Evolutionary conservation across 1,284 basidiomycete genomes (phyloP).

Genomic region (Blastosporella zonata): DNA sequence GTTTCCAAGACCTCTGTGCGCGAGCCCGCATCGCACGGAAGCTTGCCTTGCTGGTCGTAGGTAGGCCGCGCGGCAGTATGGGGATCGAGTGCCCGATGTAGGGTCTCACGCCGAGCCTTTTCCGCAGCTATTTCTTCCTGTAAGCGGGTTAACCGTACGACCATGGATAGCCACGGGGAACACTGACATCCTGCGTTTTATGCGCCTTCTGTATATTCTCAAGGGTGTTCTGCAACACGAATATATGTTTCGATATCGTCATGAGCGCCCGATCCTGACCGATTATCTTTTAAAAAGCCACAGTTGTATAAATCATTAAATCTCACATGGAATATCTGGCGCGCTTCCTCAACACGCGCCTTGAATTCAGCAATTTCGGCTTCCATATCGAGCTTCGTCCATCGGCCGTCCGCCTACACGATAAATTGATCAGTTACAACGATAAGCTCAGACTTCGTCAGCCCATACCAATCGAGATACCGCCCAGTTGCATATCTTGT

Average conservation of each 20-base stretch:
- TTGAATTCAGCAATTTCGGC: background rate
- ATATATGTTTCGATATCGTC: background rate
- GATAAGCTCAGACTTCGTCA: background rate
- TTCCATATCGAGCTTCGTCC: background rate
- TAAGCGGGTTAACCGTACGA: background rate
- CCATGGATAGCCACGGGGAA: background rate
- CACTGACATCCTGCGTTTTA: background rate
- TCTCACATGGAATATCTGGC: background rate
- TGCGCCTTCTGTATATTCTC: background rate
- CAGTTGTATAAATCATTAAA: background rate
- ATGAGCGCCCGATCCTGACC: background rate
- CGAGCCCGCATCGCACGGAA: constrained; percentile 11
- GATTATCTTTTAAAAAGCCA: background rate
- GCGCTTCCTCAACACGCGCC: background rate
- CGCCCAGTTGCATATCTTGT: background rate
- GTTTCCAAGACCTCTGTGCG: constrained; percentile 9
- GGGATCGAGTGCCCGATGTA: constrained; percentile 1
- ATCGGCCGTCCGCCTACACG: background rate
- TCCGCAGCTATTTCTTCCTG: constrained; percentile 1
- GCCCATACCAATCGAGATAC: background rate
- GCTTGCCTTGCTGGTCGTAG: constrained; percentile 13
- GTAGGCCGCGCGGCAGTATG: constrained; percentile 6
- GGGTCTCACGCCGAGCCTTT: constrained; percentile 3
- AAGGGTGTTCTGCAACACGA: background rate
- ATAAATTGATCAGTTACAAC: background rate